Conservation (phyloP, 78 protist genomes). For the Speleostelium caveatum region DNA sequence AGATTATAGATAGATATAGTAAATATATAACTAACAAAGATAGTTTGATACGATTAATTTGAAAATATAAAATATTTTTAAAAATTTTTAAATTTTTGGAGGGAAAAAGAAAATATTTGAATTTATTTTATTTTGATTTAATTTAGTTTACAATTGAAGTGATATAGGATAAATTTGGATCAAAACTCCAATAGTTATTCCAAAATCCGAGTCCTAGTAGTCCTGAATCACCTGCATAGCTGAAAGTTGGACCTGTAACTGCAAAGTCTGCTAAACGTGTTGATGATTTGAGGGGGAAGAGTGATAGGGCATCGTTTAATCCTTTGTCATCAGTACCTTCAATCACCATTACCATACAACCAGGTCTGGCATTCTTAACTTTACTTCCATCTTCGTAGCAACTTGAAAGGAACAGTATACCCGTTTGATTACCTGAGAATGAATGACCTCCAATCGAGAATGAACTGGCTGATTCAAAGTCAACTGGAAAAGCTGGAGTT, state of each 20-base stretch:
- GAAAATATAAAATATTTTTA: no score
- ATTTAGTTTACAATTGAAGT: conserved; percentile 13
- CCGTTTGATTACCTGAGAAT: background rate
- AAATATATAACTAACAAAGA: no score
- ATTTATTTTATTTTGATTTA: no score
- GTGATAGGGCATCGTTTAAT: background rate
- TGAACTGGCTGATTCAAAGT: background rate
- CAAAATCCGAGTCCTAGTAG: conserved; percentile 56
- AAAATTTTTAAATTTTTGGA: background rate
- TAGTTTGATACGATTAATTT: background rate
- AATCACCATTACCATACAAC: conserved; percentile 30
- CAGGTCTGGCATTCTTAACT: background rate
- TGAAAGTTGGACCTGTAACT: conserved; percentile 26
- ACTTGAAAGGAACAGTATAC: conserved; percentile 22
- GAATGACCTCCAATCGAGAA: background rate
- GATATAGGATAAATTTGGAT: background rate
- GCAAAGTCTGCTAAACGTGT: conserved; percentile 42
- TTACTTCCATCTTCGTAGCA: background rate
- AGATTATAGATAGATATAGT: background rate
- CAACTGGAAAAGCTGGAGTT: conserved; percentile 8
- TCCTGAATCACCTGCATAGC: conserved; percentile 32
- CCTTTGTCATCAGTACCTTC: conserved; percentile 49
- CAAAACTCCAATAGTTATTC: conserved; percentile 51
- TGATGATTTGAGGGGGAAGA: conserved; percentile 58
- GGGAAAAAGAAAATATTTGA: background rate